Percentiles rank a stretch among this genome's conserved stretches.
Conservation (phyloP, 1,284 basidiomycete species). For the Sphagnurus paluster region DNA sequence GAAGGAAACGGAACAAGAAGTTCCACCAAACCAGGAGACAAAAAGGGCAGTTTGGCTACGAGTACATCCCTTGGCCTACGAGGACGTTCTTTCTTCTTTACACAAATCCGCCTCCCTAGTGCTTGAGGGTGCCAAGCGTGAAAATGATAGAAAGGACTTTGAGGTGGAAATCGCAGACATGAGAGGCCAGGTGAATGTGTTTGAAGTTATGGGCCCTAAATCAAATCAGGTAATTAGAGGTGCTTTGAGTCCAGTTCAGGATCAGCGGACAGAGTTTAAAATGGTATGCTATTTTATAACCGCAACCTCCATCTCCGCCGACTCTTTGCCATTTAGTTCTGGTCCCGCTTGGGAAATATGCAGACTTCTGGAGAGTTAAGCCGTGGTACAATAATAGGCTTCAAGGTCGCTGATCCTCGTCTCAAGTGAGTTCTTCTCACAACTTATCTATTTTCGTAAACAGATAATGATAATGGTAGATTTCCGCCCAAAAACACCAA, state of each 20-base stretch:
- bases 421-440: constrained; percentile 49
- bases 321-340: constrained; percentile 54
- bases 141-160: constrained; percentile 26
- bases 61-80: constrained; percentile 73
- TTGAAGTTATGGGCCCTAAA: constrained; percentile 86
- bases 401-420: constrained; percentile 80
- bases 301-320: neutral
- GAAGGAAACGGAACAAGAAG: constrained; percentile 17
- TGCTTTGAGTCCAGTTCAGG: constrained; percentile 60
- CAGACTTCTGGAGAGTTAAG: constrained; percentile 70
- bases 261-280: constrained; percentile 58
- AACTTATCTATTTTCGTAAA: neutral
- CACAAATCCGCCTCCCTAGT: constrained; percentile 48
- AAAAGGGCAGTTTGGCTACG: constrained; percentile 69
- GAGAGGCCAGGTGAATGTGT: constrained; percentile 69
- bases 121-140: constrained; percentile 42
- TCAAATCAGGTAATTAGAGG: constrained; percentile 78
- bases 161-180: constrained; percentile 70
- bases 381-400: constrained; percentile 73
- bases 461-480: constrained; percentile 36
- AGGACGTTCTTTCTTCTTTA: constrained; percentile 54
- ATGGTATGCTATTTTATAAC: constrained; percentile 34
- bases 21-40: constrained; percentile 13
- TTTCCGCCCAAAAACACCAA: constrained; percentile 81
- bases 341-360: constrained; percentile 59